These are phyloP conservation scores for Aschersonia sp. DNA, from an alignment of 2,329 filamentous ascomycete species.

Conservation along the genomic window DNA sequence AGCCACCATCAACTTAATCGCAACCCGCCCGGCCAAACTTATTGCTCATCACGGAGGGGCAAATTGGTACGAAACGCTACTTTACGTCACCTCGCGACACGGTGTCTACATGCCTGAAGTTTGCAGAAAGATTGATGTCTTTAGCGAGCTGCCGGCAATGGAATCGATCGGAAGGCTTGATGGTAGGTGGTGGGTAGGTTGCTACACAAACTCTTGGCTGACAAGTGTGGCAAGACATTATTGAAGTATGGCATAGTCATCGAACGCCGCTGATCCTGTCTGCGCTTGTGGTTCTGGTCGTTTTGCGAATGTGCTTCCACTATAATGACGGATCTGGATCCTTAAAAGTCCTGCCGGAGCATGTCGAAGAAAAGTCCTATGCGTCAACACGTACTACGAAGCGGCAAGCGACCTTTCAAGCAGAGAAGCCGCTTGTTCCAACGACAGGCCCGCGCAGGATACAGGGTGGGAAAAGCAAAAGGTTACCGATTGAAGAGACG, in stretches of 20 bases:
- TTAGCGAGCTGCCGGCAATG: background rate
- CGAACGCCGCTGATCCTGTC: constrained; percentile 28
- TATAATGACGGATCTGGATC: constrained; percentile 17
- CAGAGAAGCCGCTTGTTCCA: constrained; percentile 14
- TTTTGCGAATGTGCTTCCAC: constrained; percentile 28
- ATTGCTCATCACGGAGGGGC: background rate
- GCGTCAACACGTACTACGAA: background rate
- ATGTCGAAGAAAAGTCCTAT: constrained; percentile 13
- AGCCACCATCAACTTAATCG: too few species aligned
- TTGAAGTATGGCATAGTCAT: constrained; percentile 31
- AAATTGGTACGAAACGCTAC: background rate
- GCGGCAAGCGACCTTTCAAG: background rate
- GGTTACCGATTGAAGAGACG: constrained; percentile 11
- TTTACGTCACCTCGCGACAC: background rate
- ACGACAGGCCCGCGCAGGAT: constrained; percentile 32
- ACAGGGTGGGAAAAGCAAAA: constrained; percentile 18
- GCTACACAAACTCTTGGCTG: background rate
- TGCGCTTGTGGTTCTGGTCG: constrained; percentile 21
- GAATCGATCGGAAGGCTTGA: background rate
- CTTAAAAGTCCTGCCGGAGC: constrained; percentile 21
- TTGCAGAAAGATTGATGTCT: background rate
- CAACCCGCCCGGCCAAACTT: background rate
- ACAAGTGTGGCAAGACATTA: constrained; percentile 13
- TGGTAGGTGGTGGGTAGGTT: constrained; percentile 1
- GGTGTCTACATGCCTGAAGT: constrained; percentile 1